Evolutionary conservation across 192 early-diverging fungal species (phyloP).

Genomic region (Umbelopsis isabellina): DNA sequence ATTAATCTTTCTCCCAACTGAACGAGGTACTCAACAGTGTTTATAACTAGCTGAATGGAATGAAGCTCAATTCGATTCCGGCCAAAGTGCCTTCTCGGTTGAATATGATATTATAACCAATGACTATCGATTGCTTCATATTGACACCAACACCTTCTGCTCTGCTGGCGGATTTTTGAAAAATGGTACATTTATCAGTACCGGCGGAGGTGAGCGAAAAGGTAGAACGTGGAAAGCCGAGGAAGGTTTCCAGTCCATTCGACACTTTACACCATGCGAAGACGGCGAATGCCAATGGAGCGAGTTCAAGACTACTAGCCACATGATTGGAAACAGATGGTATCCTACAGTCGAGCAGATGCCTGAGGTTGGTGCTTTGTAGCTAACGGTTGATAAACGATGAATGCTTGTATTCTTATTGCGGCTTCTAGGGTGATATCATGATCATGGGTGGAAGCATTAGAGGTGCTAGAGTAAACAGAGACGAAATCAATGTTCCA

Average conservation of each 20-base stretch:
- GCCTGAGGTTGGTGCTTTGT: slow-evolving; percentile 37
- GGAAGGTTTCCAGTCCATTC: slow-evolving; percentile 48
- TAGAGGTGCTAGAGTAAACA: slow-evolving; percentile 47
- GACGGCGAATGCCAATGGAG: slow-evolving; percentile 50
- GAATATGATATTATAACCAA: slow-evolving; percentile 54
- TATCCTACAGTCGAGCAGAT: slow-evolving; percentile 47
- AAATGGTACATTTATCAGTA: slow-evolving; percentile 58
- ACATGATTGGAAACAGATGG: slow-evolving; percentile 41
- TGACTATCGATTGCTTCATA: slow-evolving; percentile 44
- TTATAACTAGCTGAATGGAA: slow-evolving; percentile 44
- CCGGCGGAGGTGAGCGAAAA: slow-evolving; percentile 53
- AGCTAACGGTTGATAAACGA: not conserved
- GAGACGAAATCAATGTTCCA: slow-evolving; percentile 48
- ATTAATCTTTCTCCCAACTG: not conserved
- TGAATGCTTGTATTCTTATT: not conserved
- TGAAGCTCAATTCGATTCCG: slow-evolving; percentile 49
- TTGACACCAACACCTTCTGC: slow-evolving; percentile 61
- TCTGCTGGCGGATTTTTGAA: slow-evolving; percentile 58
- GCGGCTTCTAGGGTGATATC: slow-evolving; percentile 48
- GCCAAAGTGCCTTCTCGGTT: slow-evolving; percentile 45
- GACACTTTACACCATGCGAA: slow-evolving; percentile 50
- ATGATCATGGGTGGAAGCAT: slow-evolving; percentile 61
- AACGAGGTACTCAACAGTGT: not conserved
- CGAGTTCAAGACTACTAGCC: slow-evolving; percentile 35
- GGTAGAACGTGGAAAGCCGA: slow-evolving; percentile 40